Percentiles rank a stretch among this genome's conserved stretches.
phyloP scores from a whole-genome alignment of 441 rosid genomes.

The Monsonia emarginata region DNA sequence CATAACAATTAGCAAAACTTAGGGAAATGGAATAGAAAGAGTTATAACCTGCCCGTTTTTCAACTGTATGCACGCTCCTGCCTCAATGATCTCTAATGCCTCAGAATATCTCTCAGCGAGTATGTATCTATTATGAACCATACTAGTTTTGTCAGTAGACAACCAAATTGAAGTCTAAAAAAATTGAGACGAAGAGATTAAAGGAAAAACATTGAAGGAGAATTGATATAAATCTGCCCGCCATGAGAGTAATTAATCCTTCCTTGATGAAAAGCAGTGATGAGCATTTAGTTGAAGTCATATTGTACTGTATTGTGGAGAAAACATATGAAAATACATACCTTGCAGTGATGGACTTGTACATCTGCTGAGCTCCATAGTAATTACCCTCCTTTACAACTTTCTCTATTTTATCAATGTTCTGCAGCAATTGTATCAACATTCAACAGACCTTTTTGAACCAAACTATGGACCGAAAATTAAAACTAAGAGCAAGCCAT shows the following conservation, averaged over 20 bases:
- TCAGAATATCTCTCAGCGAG: conserved; percentile 69
- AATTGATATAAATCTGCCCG: not conserved
- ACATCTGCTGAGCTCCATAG: conserved; percentile 97
- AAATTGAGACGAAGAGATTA: not conserved
- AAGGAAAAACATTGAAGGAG: not conserved
- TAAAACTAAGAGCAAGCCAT: not conserved
- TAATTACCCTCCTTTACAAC: conserved; percentile 58
- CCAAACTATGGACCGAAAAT: not conserved
- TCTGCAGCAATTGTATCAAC: conserved; percentile 44
- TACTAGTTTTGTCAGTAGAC: conserved; percentile 3
- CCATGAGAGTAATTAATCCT: no score
- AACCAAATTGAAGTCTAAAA: not conserved
- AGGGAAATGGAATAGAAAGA: conserved; percentile 19
- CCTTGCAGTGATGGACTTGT: conserved; percentile 80
- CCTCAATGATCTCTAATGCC: conserved; percentile 66
- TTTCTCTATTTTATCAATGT: conserved; percentile 69
- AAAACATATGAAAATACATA: conserved; percentile 13
- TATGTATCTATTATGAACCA: conserved; percentile 41
- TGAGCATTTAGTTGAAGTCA: no score
- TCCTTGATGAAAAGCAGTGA: no score
- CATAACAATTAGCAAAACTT: not conserved
- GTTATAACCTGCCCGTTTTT: conserved; percentile 68
- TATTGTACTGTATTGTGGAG: no score
- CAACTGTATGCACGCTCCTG: conserved; percentile 80
- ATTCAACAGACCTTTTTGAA: no score